These are phyloP conservation scores for Alternaria arbusti DNA, from an alignment of 2,329 filamentous ascomycete genomes.

Conservation along the genomic window DNA sequence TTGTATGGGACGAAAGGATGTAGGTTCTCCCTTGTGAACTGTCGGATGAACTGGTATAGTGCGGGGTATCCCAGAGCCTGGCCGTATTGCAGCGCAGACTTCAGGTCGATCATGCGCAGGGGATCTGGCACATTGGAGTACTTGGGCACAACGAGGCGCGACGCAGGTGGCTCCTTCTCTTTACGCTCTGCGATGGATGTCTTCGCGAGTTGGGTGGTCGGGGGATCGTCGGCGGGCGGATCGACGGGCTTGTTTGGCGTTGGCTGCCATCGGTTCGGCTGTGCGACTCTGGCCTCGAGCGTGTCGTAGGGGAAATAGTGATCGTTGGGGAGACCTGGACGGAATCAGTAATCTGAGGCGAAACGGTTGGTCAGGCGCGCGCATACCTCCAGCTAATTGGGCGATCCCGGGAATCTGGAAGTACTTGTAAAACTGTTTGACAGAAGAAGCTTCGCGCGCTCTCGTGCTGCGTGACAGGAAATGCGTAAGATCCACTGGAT, in stretches of 20 bases:
- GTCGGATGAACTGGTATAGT: constrained; percentile 76
- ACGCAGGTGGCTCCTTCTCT: constrained; percentile 35
- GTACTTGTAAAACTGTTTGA: constrained; percentile 89
- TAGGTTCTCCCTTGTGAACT: constrained; percentile 77
- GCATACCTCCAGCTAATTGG: constrained; percentile 65
- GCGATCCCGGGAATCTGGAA: constrained; percentile 69
- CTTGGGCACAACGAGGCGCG: constrained; percentile 75
- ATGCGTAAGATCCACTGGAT: constrained; percentile 78
- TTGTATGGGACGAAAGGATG: constrained; percentile 83
- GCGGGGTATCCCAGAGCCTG: constrained; percentile 82
- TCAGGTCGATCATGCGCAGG: constrained; percentile 76
- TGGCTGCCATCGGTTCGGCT: constrained; percentile 75
- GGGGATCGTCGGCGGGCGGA: constrained; percentile 42
- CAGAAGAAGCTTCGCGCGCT: constrained; percentile 66
- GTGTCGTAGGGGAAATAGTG: constrained; percentile 90
- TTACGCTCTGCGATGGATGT: constrained; percentile 33
- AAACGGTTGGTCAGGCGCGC: not conserved
- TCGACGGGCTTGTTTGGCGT: constrained; percentile 67
- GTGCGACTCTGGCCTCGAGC: constrained; percentile 79
- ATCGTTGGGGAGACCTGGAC: constrained; percentile 76
- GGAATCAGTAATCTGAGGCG: constrained; percentile 18
- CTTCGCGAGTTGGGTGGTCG: constrained; percentile 36
- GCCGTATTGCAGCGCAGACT: constrained; percentile 86
- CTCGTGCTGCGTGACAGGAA: constrained; percentile 75
- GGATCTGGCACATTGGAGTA: constrained; percentile 64